phyloP scores from a whole-genome alignment of 768 basidiomycete species.

The Boletus tomentosulus region DNA sequence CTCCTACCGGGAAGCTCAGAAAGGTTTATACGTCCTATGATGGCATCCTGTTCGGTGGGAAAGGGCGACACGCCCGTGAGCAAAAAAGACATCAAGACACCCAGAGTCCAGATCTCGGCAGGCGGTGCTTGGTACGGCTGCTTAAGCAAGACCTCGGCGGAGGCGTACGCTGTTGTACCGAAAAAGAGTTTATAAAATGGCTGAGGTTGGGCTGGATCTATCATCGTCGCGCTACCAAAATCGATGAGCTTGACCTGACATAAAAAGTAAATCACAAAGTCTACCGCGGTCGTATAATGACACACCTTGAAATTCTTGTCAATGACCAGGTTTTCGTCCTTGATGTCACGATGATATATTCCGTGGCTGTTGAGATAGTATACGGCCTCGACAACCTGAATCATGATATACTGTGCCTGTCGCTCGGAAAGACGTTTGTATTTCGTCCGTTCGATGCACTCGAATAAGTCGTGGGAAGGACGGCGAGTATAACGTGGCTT shows the following conservation, averaged over 20 bases:
- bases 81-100: slow-evolving; percentile 91
- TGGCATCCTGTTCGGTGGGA: slow-evolving; percentile 78
- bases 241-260: slow-evolving; percentile 88
- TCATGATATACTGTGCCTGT: slow-evolving; percentile 78
- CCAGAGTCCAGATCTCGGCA: slow-evolving; percentile 95
- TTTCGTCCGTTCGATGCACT: slow-evolving; percentile 87
- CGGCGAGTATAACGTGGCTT: slow-evolving; percentile 57
- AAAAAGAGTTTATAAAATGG: slow-evolving; percentile 79
- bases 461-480: slow-evolving; percentile 88
- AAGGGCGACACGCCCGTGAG: slow-evolving; percentile 93
- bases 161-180: slow-evolving; percentile 93
- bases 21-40: slow-evolving; percentile 58
- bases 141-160: slow-evolving; percentile 89
- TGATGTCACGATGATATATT: slow-evolving; percentile 93
- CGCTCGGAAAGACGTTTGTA: slow-evolving; percentile 75
- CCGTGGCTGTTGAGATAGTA: slow-evolving; percentile 76
- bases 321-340: slow-evolving; percentile 91
- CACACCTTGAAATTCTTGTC: slow-evolving; percentile 65
- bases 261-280: slow-evolving; percentile 10
- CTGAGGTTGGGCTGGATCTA: slow-evolving; percentile 56
- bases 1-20: slow-evolving; percentile 35
- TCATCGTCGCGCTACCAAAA: slow-evolving; percentile 85
- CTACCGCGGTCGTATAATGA: neutral
- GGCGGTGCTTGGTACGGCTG: slow-evolving; percentile 88
- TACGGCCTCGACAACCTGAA: slow-evolving; percentile 84